Evolutionary conservation across 2,329 filamentous ascomycete species (phyloP).

Genomic region (Fusarium sp.): DNA sequence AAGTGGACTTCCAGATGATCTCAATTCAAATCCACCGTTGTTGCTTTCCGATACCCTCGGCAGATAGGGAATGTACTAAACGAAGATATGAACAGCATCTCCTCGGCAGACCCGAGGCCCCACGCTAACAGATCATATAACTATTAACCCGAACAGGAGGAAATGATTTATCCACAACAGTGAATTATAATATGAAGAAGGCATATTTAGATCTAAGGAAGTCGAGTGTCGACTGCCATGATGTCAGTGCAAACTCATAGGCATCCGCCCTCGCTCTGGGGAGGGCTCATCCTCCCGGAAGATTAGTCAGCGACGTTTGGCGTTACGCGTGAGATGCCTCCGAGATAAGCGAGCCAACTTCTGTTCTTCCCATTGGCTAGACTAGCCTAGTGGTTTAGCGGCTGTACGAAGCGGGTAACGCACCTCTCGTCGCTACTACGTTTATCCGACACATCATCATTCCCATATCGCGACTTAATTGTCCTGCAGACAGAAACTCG

Average conservation of each 20-base stretch:
- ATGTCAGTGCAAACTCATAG: background rate
- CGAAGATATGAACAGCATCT: accelerated
- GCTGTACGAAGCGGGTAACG: background rate
- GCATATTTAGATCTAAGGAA: accelerated
- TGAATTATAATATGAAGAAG: background rate
- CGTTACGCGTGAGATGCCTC: too few relatives aligned
- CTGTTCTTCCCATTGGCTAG: too few relatives aligned
- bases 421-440: background rate
- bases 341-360: too few relatives aligned
- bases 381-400: background rate
- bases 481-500: accelerated
- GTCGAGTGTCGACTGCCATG: background rate
- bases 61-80: too few relatives aligned
- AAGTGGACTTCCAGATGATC: background rate
- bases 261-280: background rate
- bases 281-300: too few relatives aligned
- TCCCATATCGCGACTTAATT: background rate
- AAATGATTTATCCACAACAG: background rate
- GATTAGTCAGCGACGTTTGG: too few relatives aligned
- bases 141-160: background rate
- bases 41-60: background rate
- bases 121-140: accelerated
- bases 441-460: background rate
- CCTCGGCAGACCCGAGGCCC: background rate
- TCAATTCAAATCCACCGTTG: accelerated